phyloP scores from a whole-genome alignment of 495 filamentous ascomycete genomes.

The Melanomma pulvis-pyrius region DNA sequence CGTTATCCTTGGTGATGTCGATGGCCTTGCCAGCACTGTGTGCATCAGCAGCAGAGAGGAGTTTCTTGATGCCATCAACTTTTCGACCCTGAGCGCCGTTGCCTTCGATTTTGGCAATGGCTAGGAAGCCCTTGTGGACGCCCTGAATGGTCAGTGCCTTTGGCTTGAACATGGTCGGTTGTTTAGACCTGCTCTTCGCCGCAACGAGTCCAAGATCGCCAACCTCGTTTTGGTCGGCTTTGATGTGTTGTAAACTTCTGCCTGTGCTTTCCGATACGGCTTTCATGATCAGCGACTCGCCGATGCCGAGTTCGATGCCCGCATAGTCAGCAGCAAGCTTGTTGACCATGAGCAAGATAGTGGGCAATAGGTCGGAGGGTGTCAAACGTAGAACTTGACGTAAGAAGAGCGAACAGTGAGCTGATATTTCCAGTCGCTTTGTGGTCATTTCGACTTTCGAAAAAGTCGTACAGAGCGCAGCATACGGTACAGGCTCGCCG shows the following conservation, averaged over 20 bases:
- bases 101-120: constrained; percentile 82
- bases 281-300: constrained; percentile 97
- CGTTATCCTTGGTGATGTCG: constrained; percentile 90
- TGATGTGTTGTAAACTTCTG: constrained; percentile 82
- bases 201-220: constrained; percentile 94
- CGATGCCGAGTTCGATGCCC: constrained; percentile 93
- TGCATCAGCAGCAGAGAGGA: constrained; percentile 83
- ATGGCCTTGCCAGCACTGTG: constrained; percentile 69
- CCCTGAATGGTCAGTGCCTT: constrained; percentile 84
- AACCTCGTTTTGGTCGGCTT: constrained; percentile 91
- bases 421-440: constrained; percentile 82
- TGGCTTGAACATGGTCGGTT: constrained; percentile 96
- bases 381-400: constrained; percentile 91
- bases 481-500: constrained; percentile 88
- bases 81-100: constrained; percentile 89
- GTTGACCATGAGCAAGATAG: constrained; percentile 93
- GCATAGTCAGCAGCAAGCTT: constrained; percentile 96
- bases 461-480: constrained; percentile 91
- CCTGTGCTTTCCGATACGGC: constrained; percentile 94
- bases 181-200: constrained; percentile 88
- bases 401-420: constrained; percentile 87
- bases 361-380: constrained; percentile 82
- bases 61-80: constrained; percentile 91
- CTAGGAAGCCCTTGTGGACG: constrained; percentile 85
- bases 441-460: constrained; percentile 91